A percentile compares a stretch with the other conserved stretches of the same genome.
Evolutionary conservation across 441 rosid genomes (phyloP).

Genomic region (Euphorbia schlechtendalii): DNA sequence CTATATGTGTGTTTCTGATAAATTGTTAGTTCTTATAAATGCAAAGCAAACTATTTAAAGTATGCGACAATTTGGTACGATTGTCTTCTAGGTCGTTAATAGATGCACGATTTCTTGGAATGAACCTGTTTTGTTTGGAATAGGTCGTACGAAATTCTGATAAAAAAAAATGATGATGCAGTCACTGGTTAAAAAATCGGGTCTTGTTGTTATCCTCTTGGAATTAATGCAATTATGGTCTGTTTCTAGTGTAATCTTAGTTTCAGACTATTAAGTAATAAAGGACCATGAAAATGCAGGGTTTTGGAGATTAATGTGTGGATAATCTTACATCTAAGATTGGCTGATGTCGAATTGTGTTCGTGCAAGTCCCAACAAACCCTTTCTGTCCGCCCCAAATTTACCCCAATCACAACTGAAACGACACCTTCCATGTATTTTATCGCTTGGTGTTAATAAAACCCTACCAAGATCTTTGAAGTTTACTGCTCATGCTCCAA

Average conservation of each 20-base stretch:
- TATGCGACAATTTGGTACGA: neutral
- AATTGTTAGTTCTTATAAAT: neutral
- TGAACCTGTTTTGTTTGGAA: neutral
- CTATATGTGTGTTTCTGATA: neutral
- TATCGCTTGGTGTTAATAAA: conserved; percentile 12
- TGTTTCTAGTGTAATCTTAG: neutral
- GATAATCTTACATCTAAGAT: neutral
- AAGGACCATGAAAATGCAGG: conserved; percentile 6
- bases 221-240: neutral
- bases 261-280: too few species aligned
- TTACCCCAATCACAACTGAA: conserved; percentile 6
- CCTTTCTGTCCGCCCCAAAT: conserved; percentile 12
- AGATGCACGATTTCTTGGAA: neutral
- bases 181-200: neutral
- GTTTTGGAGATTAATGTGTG: conserved; percentile 11
- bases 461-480: conserved; percentile 19
- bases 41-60: neutral
- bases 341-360: conserved; percentile 38
- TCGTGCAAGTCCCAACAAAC: conserved; percentile 32
- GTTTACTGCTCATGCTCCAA: conserved; percentile 20
- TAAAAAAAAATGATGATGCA: neutral
- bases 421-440: neutral
- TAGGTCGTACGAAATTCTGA: neutral
- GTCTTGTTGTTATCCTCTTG: neutral
- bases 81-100: neutral